Percentiles rank a stretch among this genome's conserved stretches.
Conservation (phyloP, 1,139 yeast genomes). For the Candida frijolesensis region DNA sequence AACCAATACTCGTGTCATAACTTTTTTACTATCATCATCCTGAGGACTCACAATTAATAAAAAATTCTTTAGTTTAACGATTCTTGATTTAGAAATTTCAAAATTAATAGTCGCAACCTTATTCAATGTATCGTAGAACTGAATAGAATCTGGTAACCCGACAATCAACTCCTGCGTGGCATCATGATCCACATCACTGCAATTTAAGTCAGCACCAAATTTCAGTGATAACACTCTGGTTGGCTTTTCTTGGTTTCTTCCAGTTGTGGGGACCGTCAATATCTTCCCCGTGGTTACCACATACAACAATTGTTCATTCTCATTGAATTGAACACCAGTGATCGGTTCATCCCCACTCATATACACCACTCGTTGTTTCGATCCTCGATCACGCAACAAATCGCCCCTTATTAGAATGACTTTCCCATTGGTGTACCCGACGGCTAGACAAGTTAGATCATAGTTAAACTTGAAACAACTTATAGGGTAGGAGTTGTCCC, state of each 20-base stretch:
- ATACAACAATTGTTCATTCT: slow-evolving; percentile 46
- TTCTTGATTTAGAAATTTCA: slow-evolving; percentile 58
- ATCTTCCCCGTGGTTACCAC: slow-evolving; percentile 73
- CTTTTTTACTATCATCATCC: slow-evolving; percentile 27
- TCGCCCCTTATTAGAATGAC: slow-evolving; percentile 88
- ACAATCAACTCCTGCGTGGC: slow-evolving; percentile 47
- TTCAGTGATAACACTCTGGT: slow-evolving; percentile 60
- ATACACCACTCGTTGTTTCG: slow-evolving; percentile 79
- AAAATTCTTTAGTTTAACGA: slow-evolving; percentile 47
- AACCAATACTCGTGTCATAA: slow-evolving; percentile 55
- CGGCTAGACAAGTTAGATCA: slow-evolving; percentile 67
- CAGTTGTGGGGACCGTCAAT: slow-evolving; percentile 74
- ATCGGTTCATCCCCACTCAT: slow-evolving; percentile 70
- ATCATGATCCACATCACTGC: slow-evolving; percentile 47
- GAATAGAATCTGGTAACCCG: slow-evolving; percentile 53
- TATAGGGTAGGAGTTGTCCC: slow-evolving; percentile 67
- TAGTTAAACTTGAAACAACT: slow-evolving; percentile 61
- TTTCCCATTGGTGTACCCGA: slow-evolving; percentile 88
- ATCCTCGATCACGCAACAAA: slow-evolving; percentile 82
- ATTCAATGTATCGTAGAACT: slow-evolving; percentile 56
- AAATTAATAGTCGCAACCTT: slow-evolving; percentile 61
- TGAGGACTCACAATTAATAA: slow-evolving; percentile 57
- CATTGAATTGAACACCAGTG: slow-evolving; percentile 68
- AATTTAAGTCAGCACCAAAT: slow-evolving; percentile 72
- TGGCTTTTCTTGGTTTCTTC: slow-evolving; percentile 73